These are phyloP conservation scores for Silene coronaria DNA, from an alignment of 179 eudicot genomes.

Conservation along the genomic window DNA sequence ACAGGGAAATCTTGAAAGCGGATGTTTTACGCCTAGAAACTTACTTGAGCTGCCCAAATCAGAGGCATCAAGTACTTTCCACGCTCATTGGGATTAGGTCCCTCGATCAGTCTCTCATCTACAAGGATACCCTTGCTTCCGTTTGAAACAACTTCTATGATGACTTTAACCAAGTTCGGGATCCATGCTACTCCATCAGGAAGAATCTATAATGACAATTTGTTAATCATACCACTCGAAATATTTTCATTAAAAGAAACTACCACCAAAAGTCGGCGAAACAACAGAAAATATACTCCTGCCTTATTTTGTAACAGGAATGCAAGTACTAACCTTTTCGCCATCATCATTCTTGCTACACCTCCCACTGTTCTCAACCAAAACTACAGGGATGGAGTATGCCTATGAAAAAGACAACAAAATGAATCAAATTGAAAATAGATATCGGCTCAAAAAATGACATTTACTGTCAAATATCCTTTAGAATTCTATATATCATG, in stretches of 20 bases:
- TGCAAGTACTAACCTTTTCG: conserved; percentile 61
- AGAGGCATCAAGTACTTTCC: conserved; percentile 67
- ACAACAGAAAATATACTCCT: not conserved
- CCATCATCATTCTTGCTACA: conserved; percentile 76
- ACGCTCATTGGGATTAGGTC: conserved; percentile 78
- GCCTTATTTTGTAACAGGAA: not conserved
- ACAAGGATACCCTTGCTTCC: conserved; percentile 68
- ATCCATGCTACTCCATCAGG: conserved; percentile 87
- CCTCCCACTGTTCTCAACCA: conserved; percentile 98
- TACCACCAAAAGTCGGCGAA: not conserved
- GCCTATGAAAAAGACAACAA: conserved; percentile 33
- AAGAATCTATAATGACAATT: conserved; percentile 49
- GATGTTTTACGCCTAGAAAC: conserved; percentile 19
- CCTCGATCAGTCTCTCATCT: conserved; percentile 83
- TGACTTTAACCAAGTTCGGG: conserved; percentile 63
- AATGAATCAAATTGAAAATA: not conserved
- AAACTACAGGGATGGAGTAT: conserved; percentile 57
- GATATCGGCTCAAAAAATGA: not conserved
- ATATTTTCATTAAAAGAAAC: not conserved
- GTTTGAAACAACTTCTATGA: conserved; percentile 57
- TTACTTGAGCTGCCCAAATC: conserved; percentile 65
- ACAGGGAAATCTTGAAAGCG: not conserved
- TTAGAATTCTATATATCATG: no score
- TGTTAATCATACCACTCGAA: conserved; percentile 6
- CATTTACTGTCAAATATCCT: no score